phyloP scores from a whole-genome alignment of 179 eudicot species.

The Beta lomatogona region DNA sequence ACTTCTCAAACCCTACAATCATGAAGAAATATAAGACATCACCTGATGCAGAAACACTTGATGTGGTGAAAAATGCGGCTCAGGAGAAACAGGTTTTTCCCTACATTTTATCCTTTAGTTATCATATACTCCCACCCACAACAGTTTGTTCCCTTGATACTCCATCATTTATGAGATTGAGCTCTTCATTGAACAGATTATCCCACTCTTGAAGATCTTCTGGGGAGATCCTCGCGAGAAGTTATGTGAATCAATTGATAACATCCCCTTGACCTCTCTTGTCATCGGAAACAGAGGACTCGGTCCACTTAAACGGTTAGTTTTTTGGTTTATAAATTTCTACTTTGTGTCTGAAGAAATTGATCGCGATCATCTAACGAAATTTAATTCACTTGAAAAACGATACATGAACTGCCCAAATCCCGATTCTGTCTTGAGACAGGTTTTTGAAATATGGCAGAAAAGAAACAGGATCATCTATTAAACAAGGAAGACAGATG shows the following conservation, averaged over 20 bases:
- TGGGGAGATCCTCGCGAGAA: conserved; percentile 58
- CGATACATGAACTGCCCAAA: too few relatives aligned
- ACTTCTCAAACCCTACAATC: conserved; percentile 59
- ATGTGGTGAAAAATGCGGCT: conserved; percentile 56
- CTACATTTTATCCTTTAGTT: background rate
- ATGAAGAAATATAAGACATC: conserved; percentile 66
- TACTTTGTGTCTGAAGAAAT: background rate
- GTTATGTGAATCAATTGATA: conserved; percentile 44
- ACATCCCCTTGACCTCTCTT: conserved; percentile 43
- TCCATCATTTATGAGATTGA: background rate
- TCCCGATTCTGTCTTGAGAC: too few relatives aligned
- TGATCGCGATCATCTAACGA: too few relatives aligned
- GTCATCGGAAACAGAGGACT: conserved; percentile 55
- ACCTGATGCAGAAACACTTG: conserved; percentile 68
- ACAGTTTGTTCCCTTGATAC: background rate
- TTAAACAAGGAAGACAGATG: too few relatives aligned
- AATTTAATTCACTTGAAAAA: too few relatives aligned
- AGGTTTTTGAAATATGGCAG: too few relatives aligned
- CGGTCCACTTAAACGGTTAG: conserved; percentile 44
- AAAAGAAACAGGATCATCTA: too few relatives aligned
- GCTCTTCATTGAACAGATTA: conserved; percentile 25
- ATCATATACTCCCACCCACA: background rate
- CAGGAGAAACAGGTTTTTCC: conserved; percentile 53
- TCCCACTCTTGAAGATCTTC: conserved; percentile 42
- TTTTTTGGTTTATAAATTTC: background rate